Evolutionary conservation across 257 asterid species (phyloP).

Genomic region (Mentha longifolia): DNA sequence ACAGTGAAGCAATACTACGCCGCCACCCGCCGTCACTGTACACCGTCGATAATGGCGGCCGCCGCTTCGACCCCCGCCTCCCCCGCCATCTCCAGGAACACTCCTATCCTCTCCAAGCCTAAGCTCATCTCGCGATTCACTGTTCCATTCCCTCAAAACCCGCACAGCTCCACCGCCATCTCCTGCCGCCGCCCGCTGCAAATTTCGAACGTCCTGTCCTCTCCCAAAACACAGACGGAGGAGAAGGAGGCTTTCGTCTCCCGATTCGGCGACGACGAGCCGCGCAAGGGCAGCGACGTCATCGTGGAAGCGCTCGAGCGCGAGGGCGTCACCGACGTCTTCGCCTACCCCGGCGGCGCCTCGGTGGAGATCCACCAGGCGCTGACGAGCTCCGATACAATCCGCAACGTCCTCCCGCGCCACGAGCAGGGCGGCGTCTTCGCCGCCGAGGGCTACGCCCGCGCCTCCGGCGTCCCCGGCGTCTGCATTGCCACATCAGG

Average conservation of each 20-base stretch:
- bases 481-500: conserved; percentile 93
- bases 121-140: conserved; percentile 33
- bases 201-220: conserved; percentile 42
- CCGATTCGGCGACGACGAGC: conserved; percentile 67
- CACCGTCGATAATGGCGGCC: conserved; percentile 48
- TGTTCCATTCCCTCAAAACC: conserved; percentile 33
- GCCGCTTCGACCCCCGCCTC: conserved; percentile 38
- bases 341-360: conserved; percentile 89
- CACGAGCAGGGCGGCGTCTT: conserved; percentile 89
- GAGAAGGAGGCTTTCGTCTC: conserved; percentile 42
- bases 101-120: conserved; percentile 22
- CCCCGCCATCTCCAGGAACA: conserved; percentile 25
- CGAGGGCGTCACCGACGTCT: conserved; percentile 77
- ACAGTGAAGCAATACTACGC: neutral
- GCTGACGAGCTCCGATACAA: conserved; percentile 65
- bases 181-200: conserved; percentile 39
- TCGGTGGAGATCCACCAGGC: conserved; percentile 91
- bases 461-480: conserved; percentile 72
- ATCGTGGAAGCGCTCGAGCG: conserved; percentile 87
- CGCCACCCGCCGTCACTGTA: neutral
- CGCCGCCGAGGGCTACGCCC: conserved; percentile 92
- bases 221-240: conserved; percentile 23
- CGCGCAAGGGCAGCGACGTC: conserved; percentile 76
- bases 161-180: conserved; percentile 25
- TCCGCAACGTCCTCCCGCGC: conserved; percentile 81